These are phyloP conservation scores for Paracoccidioides lutzii DNA, from an alignment of 2,329 filamentous ascomycete species.

Conservation along the genomic window DNA sequence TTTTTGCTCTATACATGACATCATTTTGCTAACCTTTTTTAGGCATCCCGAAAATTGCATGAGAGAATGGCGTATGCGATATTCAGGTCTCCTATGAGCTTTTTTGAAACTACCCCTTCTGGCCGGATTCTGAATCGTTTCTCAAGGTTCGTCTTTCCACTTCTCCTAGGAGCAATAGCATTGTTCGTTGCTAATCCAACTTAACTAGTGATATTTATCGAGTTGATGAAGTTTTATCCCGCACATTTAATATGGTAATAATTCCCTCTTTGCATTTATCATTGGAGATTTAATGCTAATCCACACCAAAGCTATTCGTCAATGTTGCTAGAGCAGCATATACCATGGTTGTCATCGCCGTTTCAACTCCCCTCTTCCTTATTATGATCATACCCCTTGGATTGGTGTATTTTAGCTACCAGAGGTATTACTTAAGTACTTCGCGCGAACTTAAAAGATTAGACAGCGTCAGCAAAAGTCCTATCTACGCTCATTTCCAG, in stretches of 20 bases:
- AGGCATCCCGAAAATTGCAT: slow-evolving; percentile 90
- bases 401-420: slow-evolving; percentile 78
- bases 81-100: slow-evolving; percentile 95
- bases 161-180: not conserved
- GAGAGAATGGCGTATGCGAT: slow-evolving; percentile 96
- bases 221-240: slow-evolving; percentile 84
- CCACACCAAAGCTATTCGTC: slow-evolving; percentile 46
- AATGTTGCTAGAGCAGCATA: slow-evolving; percentile 65
- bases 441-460: slow-evolving; percentile 93
- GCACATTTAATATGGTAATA: slow-evolving; percentile 88
- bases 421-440: slow-evolving; percentile 91
- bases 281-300: slow-evolving; percentile 9
- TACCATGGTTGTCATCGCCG: slow-evolving; percentile 74
- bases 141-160: slow-evolving; percentile 52
- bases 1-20: not conserved
- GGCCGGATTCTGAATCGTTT: slow-evolving; percentile 96
- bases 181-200: not conserved
- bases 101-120: slow-evolving; percentile 93
- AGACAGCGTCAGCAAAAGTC: slow-evolving; percentile 88
- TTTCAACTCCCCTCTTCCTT: slow-evolving; percentile 67
- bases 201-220: slow-evolving; percentile 40
- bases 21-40: slow-evolving; percentile 8
- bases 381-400: slow-evolving; percentile 68
- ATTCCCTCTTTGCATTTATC: slow-evolving; percentile 3
- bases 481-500: slow-evolving; percentile 97